These are phyloP conservation scores for Oryza punctata DNA, from an alignment of 176 grass and related monocot species.

Conservation along the genomic window DNA sequence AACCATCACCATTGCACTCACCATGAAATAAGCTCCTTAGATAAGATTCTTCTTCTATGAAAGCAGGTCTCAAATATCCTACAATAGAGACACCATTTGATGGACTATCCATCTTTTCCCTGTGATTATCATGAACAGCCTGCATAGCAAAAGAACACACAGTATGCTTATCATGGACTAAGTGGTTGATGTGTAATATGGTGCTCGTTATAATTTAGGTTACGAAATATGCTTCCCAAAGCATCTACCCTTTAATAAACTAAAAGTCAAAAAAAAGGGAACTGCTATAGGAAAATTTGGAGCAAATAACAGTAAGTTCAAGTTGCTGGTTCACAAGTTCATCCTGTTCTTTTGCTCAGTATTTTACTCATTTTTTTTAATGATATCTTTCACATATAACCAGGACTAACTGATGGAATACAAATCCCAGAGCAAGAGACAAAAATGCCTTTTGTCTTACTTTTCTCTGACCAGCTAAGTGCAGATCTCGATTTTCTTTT, in stretches of 20 bases:
- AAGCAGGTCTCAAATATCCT: slow-evolving; percentile 85
- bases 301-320: neutral
- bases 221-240: slow-evolving; percentile 12
- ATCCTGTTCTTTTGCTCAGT: neutral
- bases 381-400: neutral
- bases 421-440: neutral
- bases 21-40: slow-evolving; percentile 67
- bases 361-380: neutral
- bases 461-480: neutral
- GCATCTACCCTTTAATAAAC: slow-evolving; percentile 10
- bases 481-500: neutral
- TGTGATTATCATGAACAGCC: slow-evolving; percentile 57
- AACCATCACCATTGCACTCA: slow-evolving; percentile 43
- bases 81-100: slow-evolving; percentile 88
- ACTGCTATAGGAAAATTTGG: slow-evolving; percentile 5
- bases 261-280: too few species aligned
- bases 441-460: neutral
- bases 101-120: slow-evolving; percentile 62
- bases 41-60: slow-evolving; percentile 86
- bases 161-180: too few species aligned
- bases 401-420: slow-evolving; percentile 6
- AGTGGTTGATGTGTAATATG: neutral
- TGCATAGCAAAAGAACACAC: slow-evolving; percentile 40
- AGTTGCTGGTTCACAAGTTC: neutral
- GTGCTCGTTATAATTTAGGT: neutral